These are phyloP conservation scores for Serendipita sp. DNA, from an alignment of 768 basidiomycete genomes.

Conservation along the genomic window DNA sequence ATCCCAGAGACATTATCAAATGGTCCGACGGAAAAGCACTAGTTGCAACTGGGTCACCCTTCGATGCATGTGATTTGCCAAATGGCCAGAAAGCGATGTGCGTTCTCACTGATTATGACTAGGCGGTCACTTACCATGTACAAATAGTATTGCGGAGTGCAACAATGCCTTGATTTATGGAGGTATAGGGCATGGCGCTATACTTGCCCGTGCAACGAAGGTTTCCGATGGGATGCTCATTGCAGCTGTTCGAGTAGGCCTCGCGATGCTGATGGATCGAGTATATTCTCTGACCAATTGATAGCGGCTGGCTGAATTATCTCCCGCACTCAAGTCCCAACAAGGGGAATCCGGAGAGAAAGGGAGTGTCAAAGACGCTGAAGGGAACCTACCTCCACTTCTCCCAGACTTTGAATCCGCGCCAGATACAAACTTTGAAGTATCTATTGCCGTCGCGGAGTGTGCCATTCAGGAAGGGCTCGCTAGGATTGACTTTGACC, in stretches of 20 bases:
- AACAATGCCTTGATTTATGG: conserved; percentile 76
- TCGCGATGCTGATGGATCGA: too few relatives aligned
- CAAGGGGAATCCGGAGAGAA: not conserved
- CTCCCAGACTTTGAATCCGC: conserved; percentile 67
- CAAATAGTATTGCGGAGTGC: conserved; percentile 52
- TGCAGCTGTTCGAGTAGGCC: conserved; percentile 35
- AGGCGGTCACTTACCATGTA: not conserved
- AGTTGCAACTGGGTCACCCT: conserved; percentile 74
- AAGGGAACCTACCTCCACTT: conserved; percentile 27
- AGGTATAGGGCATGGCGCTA: conserved; percentile 68
- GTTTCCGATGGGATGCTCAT: conserved; percentile 84
- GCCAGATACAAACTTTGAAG: conserved; percentile 57
- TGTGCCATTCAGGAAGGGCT: conserved; percentile 60
- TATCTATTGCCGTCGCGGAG: conserved; percentile 66
- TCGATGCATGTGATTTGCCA: conserved; percentile 52
- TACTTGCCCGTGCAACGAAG: conserved; percentile 43
- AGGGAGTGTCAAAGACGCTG: not conserved
- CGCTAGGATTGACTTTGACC: conserved; percentile 41
- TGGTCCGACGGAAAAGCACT: conserved; percentile 74
- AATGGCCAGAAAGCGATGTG: conserved; percentile 52
- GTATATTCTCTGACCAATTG: too few relatives aligned
- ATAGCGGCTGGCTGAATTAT: conserved; percentile 53
- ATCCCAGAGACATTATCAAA: conserved; percentile 50
- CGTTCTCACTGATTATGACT: conserved; percentile 17
- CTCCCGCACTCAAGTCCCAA: conserved; percentile 58